These are phyloP conservation scores for Dimocarpus longan DNA, from an alignment of 345 rosid species.

Conservation along the genomic window DNA sequence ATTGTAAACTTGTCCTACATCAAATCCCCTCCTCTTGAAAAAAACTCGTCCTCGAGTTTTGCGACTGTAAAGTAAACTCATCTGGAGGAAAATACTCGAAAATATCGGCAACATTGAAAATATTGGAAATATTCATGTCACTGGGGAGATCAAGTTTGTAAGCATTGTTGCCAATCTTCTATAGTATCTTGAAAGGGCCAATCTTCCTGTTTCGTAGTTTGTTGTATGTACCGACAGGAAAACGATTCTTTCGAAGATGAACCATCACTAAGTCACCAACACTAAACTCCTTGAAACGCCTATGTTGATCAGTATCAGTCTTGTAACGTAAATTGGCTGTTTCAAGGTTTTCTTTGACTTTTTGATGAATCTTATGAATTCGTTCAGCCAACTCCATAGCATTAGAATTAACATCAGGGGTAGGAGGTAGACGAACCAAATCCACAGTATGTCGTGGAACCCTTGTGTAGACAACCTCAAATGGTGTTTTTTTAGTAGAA, in stretches of 20 bases:
- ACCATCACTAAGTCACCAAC: conserved; percentile 12
- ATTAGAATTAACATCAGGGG: too few species aligned
- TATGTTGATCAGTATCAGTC: neutral
- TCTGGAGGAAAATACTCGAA: neutral
- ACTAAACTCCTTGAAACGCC: neutral
- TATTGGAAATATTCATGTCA: neutral
- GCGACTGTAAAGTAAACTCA: too few species aligned
- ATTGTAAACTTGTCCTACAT: too few species aligned
- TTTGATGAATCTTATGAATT: neutral
- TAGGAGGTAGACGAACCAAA: neutral
- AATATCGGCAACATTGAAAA: conserved; percentile 16
- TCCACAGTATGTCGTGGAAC: neutral
- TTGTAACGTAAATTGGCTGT: neutral
- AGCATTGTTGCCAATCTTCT: conserved; percentile 18
- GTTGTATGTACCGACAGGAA: neutral
- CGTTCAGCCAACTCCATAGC: neutral
- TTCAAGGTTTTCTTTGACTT: neutral
- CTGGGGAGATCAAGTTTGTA: conserved; percentile 15
- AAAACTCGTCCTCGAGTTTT: neutral
- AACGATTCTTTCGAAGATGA: neutral
- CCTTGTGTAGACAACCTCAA: neutral
- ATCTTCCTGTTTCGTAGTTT: neutral
- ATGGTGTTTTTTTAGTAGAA: neutral
- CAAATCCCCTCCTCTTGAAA: too few species aligned
- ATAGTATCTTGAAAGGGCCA: conserved; percentile 3